Evolutionary conservation across 2,329 filamentous ascomycete species (phyloP).

Genomic region (Colletotrichum gloeosporioides): DNA sequence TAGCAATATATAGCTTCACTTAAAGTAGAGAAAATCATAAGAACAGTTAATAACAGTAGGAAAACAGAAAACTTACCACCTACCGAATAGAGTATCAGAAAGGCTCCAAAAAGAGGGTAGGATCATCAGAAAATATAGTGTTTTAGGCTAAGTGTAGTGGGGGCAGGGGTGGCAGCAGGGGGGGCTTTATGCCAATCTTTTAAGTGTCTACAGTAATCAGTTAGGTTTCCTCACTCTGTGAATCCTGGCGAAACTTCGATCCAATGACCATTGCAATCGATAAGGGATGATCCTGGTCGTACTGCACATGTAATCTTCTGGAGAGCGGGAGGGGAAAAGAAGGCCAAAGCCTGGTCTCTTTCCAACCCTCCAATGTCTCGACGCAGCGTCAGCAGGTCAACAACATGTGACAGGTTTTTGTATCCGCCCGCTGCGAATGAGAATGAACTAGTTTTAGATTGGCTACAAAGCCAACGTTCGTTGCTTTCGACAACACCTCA

Average conservation of each 20-base stretch:
- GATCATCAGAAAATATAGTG: too few species aligned
- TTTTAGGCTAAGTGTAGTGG: too few species aligned
- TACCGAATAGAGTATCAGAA: too few species aligned
- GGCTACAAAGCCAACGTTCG: neutral
- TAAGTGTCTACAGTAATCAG: too few species aligned
- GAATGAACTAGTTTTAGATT: neutral
- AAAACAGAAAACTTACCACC: too few species aligned
- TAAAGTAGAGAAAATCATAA: too few species aligned
- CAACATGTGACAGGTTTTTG: neutral
- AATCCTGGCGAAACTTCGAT: slow-evolving; percentile 2
- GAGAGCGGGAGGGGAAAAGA: neutral
- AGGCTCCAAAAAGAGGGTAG: too few species aligned
- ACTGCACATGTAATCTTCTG: neutral
- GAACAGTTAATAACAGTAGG: too few species aligned
- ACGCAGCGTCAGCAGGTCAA: neutral
- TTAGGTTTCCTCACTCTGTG: neutral
- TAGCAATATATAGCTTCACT: too few species aligned
- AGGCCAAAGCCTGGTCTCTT: neutral
- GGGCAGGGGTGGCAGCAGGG: too few species aligned
- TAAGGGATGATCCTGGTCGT: neutral
- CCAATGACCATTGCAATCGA: neutral
- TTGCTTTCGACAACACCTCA: neutral
- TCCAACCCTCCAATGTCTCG: neutral
- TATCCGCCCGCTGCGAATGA: neutral
- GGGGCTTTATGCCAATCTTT: too few species aligned